Evolutionary conservation across 345 rosid species (phyloP), one percentile per base, ranked within the genome.

Genomic region (Corchorus olitorius): DNA sequence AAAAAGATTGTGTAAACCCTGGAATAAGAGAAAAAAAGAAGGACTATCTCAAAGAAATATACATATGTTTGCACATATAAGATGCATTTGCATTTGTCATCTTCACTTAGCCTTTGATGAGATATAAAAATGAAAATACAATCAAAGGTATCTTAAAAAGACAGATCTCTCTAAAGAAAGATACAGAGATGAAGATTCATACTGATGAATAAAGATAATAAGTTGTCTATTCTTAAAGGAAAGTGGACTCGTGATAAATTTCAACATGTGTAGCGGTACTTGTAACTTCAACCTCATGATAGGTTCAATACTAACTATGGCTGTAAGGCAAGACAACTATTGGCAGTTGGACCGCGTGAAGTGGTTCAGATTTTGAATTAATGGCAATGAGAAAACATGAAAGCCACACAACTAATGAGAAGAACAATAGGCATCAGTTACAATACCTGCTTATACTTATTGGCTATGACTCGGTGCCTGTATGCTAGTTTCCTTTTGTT

Each of bases 401-500:
- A 35, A 37, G 34, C 27, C 41, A n/a, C 60, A 9, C 60, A 33
- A 34, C 17, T 45, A 66, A 45, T 19, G 5, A 13, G 69, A 35
- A 14, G 41, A 22, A 66, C 16, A 69, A 72, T 19, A 65, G 15
- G 50, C 22, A 68, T 55, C 54, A 20, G 39, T 56, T 77, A 34
- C 8, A 45, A 50, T 86, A 94, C 98, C 92, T 88, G 81, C 76
- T 86, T 83, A 65, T 94, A 94, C 83, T 79, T 87, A 8, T 72
- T 41, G 27, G 92, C 89, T 63, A 78, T 83, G 34, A 81, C 79
- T 45, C 97, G 85, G 75, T 85, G 92, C 78, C 98, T 90, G 75
- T 91, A 94, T 0, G 97, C 94, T 55, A 94, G 86, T 77, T 86
- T 94, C 79, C 85, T 92, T 81, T 88, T 88, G 87, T 83, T 85